Base-by-base conservation (phyloP, 805 yeast species). In the Zygosaccharomyces bisporus region DNA sequence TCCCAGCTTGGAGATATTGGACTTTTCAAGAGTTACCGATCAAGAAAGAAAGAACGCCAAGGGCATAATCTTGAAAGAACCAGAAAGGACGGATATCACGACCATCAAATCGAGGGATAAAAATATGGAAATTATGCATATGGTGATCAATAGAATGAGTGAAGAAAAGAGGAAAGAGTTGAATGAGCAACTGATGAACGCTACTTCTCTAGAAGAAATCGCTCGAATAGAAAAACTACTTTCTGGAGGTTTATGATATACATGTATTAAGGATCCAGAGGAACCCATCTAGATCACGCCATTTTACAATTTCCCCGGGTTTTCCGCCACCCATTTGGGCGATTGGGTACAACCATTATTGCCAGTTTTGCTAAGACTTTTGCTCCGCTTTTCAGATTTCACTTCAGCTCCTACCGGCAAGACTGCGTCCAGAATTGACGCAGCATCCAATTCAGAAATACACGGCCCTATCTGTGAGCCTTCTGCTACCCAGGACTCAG, bases 121-220 rank as follows among this genome's bases (percentile, higher is more conserved):
- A 38, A 60, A 64, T 14, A 56, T 63, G 16, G 68, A 67, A 40
- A 57, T 63, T 20, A 60, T 71, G 60, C 59, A 62, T 27, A 53
- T 52, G 14, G 69, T 69, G 0, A 69, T 72, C 13, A 58, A 65
- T 19, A 77, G 72, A 47, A 68, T 86, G 53, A 69, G 81, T 1
- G 75, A 70, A 0, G 78, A 74, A 27, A 88, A 82, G 30, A 74
- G 71, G 45, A 61, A 63, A 10, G 64, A 66, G 36, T 63, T 90
- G 39, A 71, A 80, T 49, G 58, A 69, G 33, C 74, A 78, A 50
- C 68, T 90, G 44, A 71, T 73, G 41, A 68, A 66, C 24, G 95
- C 96, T 1, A 73, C 79, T 3, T 79, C 81, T 41, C 59, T 90
- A 45, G 85, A 76, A 4, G 96, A 90, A 50, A 85, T 89, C 5